Conservation (phyloP, 176 grass and related monocot species). For the Phoenix dactylifera region DNA sequence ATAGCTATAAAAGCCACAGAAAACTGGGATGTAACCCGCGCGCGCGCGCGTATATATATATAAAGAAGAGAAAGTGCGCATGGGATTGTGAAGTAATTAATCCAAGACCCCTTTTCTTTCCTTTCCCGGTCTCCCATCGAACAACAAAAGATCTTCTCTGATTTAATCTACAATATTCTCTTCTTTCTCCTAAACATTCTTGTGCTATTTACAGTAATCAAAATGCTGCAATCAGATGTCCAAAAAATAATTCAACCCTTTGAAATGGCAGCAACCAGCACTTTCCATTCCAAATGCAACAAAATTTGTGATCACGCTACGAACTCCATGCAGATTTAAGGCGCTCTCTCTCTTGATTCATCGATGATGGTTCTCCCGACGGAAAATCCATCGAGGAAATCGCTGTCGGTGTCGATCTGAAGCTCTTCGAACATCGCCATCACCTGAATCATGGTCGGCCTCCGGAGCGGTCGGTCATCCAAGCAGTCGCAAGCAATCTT, state of each 20-base stretch:
- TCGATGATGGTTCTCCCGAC: conserved; percentile 49
- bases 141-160: too few relatives aligned
- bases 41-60: too few relatives aligned
- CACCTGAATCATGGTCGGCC: conserved; percentile 97
- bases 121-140: too few relatives aligned
- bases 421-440: conserved; percentile 98
- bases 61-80: too few relatives aligned
- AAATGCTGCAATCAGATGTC: conserved; percentile 1
- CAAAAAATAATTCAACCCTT: neutral
- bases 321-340: conserved; percentile 20
- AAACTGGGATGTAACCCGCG: too few relatives aligned
- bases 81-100: too few relatives aligned
- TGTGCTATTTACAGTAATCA: conserved; percentile 22
- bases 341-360: conserved; percentile 52
- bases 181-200: neutral
- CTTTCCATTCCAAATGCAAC: conserved; percentile 7
- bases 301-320: conserved; percentile 26
- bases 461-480: conserved; percentile 53
- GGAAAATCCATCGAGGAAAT: conserved; percentile 58
- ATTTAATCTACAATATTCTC: too few relatives aligned
- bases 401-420: conserved; percentile 63
- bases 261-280: neutral
- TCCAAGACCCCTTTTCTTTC: too few relatives aligned
- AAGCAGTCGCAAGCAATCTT: conserved; percentile 87
- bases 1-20: too few relatives aligned